Base-by-base conservation (phyloP, 2,329 filamentous ascomycete species). In the Diplodia seriata region DNA sequence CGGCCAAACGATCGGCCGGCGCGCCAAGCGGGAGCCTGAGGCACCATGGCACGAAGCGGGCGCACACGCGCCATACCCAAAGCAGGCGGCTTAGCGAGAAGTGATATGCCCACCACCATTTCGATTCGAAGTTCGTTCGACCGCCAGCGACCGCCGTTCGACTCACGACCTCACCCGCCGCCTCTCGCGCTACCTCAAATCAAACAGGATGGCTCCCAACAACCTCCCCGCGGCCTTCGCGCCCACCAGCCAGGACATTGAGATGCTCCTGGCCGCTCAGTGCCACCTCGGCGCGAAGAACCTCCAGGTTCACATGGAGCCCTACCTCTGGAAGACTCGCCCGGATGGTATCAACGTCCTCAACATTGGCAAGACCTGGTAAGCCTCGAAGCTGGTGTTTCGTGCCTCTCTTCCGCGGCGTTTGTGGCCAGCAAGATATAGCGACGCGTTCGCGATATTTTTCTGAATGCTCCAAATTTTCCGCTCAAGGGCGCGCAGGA, bases 311-410 rank as follows among this genome's bases (percentile, higher is more conserved):
- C 94, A 98, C 88, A 98, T 97, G 93, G 93, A 97, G 86, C 92
- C 93, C 5, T 99, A 99, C 89, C 91, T 99, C 81, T 99, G 94
- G 94, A 99, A 99, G 91, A 97, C 93, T 83, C 92, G 95, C 81
- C 91, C 93, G 75, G 96, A 99, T 80, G 95, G 95, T 85, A 91
- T 99, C 87, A 99, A 99, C 84, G 89, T 99, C 76, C 88, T 99
- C 85, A 99, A 99, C 90, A 93, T 99, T 85, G 94, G 94, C 87
- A 99, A 99, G 93, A 99, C 95, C 85, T 99, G 94, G 93, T 97
- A 90, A 75, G 90, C 82, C 56, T 64, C 15, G 38, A 68, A 38
- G 23, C 20, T 15, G n/a, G 11, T 65, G 59, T 12, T 63, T 12
- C 18, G 47, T 56, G 49, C 20, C 29, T 50, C 18, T n/a, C 9